A percentile compares a stretch with the other conserved stretches of the same genome.
phyloP scores from a whole-genome alignment of 768 basidiomycete species.

The Piloderma croceum region DNA sequence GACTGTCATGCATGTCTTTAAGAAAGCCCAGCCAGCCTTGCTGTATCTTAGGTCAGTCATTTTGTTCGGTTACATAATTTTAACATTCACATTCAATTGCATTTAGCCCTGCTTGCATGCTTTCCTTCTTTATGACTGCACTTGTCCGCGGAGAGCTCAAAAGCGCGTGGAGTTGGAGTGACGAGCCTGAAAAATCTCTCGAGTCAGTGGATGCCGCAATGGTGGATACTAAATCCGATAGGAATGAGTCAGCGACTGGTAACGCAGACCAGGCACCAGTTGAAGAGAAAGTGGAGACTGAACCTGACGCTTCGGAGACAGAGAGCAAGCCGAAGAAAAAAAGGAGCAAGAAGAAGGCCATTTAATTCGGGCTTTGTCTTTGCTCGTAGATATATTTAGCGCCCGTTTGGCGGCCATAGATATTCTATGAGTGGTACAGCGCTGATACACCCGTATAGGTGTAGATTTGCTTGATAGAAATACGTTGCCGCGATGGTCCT shows the following conservation, averaged over 20 bases:
- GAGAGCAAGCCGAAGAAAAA: slow-evolving; percentile 13
- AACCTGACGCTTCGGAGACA: slow-evolving; percentile 3
- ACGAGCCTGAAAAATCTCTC: too few relatives aligned
- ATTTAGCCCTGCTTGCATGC: slow-evolving; percentile 67
- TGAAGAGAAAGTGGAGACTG: slow-evolving; percentile 11
- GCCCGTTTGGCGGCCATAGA: too few relatives aligned
- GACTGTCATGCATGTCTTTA: slow-evolving; percentile 74
- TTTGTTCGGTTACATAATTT: not conserved
- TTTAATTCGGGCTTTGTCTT: too few relatives aligned
- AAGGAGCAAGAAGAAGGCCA: slow-evolving; percentile 13
- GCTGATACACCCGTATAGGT: too few relatives aligned
- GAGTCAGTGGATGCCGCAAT: too few relatives aligned
- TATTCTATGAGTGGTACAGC: too few relatives aligned
- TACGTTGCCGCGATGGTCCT: too few relatives aligned
- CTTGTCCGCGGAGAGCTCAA: slow-evolving; percentile 60
- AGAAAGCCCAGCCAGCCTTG: slow-evolving; percentile 82
- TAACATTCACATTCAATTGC: slow-evolving; percentile 1
- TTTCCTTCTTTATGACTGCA: slow-evolving; percentile 60
- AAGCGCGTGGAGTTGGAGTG: slow-evolving; percentile 68
- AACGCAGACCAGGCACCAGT: slow-evolving; percentile 4
- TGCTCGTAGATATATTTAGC: too few relatives aligned
- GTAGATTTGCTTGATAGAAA: too few relatives aligned
- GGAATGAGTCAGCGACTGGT: slow-evolving; percentile 1
- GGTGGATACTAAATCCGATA: too few relatives aligned
- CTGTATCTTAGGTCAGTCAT: slow-evolving; percentile 75